These are phyloP conservation scores for Nemania bipapillata DNA, from an alignment of 2,329 filamentous ascomycete genomes.

Conservation along the genomic window DNA sequence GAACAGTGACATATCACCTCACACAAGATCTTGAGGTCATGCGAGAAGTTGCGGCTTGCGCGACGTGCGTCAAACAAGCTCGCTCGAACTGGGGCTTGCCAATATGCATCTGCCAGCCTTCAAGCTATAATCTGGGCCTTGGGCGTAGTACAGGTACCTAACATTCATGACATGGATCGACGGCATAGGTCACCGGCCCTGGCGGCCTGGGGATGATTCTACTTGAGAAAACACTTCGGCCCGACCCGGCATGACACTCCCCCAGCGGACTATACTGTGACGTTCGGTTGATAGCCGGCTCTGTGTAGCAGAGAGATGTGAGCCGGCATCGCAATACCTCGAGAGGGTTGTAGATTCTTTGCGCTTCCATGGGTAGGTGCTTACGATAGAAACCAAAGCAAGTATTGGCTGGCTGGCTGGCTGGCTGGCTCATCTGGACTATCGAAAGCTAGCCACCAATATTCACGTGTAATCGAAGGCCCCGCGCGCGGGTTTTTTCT, in stretches of 20 bases:
- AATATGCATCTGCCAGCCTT: conserved; percentile 7
- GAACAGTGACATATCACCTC: conserved; percentile 60
- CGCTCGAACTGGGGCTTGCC: conserved; percentile 31
- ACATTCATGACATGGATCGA: conserved; percentile 29
- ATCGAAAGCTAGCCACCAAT: background rate
- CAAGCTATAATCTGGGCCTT: conserved; percentile 16
- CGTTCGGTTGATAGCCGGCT: conserved; percentile 11
- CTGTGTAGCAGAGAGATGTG: conserved; percentile 2
- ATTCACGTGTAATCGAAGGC: background rate
- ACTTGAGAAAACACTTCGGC: conserved; percentile 22
- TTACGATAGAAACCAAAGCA: background rate
- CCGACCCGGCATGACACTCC: conserved; percentile 33
- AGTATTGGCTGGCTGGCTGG: background rate
- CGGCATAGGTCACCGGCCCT: conserved; percentile 26
- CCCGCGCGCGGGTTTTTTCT: background rate
- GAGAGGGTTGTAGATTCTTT: background rate
- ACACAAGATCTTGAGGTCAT: conserved; percentile 62
- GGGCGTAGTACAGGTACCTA: conserved; percentile 44
- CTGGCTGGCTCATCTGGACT: background rate
- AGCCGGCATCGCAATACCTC: background rate
- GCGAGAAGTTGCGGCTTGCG: conserved; percentile 51
- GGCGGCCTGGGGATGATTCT: conserved; percentile 29
- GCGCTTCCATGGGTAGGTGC: background rate
- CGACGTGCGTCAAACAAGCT: conserved; percentile 41
- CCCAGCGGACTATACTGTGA: conserved; percentile 10